Evolutionary conservation across 2,329 filamentous ascomycete species (phyloP), one percentile per base, ranked within the genome.

Genomic region (Macrophomina phaseolina): DNA sequence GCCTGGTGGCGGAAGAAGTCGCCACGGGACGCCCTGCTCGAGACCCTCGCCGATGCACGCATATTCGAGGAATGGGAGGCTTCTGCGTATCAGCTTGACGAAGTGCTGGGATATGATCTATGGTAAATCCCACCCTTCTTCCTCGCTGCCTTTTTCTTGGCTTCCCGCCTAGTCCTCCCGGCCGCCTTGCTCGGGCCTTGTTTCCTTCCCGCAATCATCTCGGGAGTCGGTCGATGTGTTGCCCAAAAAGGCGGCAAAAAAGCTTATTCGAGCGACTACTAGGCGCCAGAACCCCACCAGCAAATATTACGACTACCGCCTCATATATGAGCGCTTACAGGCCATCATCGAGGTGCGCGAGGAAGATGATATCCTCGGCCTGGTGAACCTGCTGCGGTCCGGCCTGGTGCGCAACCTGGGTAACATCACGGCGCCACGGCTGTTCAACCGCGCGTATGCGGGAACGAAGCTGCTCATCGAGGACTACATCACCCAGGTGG

Each of bases 401-500:
- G 93, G 86, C 11, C 79, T 88, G 42, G 83, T 97, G 36, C 89
- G 94, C 42, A 97, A 97, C 73, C 83, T 97, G n/a, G 94, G 93
- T 67, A 96, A 97, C 76, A 96, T 97, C 72, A 92, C 92, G 0
- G 87, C 90, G 1, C 88, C 92, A 2, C 89, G 89, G 69, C 83
- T 97, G 1, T 97, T 93, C 81, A 94, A 94, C 73, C 87, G 90
- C 67, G 91, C 92, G 12, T 95, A 95, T 75, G 90, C 91, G 1
- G 94, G 94, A 16, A 97, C 94, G 0, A 97, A 97, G 77, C 87
- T 91, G 64, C 81, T 97, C 56, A 96, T 97, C 69, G 93, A 97
- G 75, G 91, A 96, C 77, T 97, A 97, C 75, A 90, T 97, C 69
- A 89, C 90, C 0, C 89, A 94, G 74, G 90, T 97, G 42, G 91